Evolutionary conservation across 805 yeast genomes (phyloP).

Genomic region (Saturnispora diversa): DNA sequence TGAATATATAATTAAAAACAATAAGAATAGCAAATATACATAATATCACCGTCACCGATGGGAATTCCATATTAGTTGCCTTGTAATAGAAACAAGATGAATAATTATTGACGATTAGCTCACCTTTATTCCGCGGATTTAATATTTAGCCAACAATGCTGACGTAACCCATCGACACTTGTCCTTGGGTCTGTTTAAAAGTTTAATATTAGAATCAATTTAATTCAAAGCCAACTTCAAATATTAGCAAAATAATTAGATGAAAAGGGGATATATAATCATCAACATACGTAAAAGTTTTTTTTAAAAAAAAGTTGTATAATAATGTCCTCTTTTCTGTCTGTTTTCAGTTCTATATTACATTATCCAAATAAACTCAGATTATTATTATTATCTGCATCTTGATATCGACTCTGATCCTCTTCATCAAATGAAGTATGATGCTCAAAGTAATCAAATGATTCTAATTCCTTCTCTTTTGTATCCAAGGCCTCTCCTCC

Average conservation of each 20-base stretch:
- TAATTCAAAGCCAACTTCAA: no score
- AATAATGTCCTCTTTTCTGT: no score
- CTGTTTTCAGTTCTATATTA: no score
- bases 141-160: no score
- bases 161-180: no score
- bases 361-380: constrained; percentile 17
- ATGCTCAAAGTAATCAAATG: constrained; percentile 24
- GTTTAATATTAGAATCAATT: no score
- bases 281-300: no score
- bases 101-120: neutral
- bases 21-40: constrained; percentile 44
- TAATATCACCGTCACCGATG: constrained; percentile 43
- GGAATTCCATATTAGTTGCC: constrained; percentile 22
- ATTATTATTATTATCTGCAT: constrained; percentile 8
- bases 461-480: constrained; percentile 8
- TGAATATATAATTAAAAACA: constrained; percentile 57
- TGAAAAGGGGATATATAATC: no score
- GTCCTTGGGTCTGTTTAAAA: no score
- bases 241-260: no score
- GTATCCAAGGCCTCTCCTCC: neutral
- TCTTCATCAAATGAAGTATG: constrained; percentile 13
- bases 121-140: neutral
- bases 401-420: constrained; percentile 13
- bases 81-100: neutral
- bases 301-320: neutral